Evolutionary conservation across 116 monocot genomes (phyloP), one percentile per base, ranked within the genome.

Genomic region (Trichopus zeylanicus): DNA sequence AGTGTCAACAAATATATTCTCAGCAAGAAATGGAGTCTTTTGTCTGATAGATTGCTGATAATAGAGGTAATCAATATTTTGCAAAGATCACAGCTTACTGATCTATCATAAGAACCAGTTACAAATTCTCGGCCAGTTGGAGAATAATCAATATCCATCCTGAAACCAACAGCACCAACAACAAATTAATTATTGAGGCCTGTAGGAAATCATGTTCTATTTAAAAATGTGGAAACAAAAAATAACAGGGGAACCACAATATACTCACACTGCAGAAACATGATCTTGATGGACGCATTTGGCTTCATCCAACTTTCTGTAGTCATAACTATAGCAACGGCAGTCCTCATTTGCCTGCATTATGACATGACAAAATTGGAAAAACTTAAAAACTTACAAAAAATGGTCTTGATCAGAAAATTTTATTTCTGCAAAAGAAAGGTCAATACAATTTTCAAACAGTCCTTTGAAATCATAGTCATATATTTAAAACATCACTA

Each of bases 81-180:
- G 4, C 22, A 59, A 37, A 59, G 29, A 70, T 2, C 19, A 28
- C 6, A 53, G 71, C 81, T 76, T 69, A 98, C 92, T 32, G 92
- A 88, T 83, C 98, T 82, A 83, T 91, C 98, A 78, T 91, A 98
- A 69, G 98, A 98, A 27, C 92, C 98, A 29, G 98, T 98, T 12
- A 91, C 98, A 72, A 98, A 98, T 78, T 98, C 98, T 49, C 92
- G 69, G 24, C 98, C 98, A 6, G 92, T 98, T 28, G 98, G 98
- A 52, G 98, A 98, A 65, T 85, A 98, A 70, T 98, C 98, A 66
- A 98, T 83, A 69, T 98, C 98, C 88, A 98, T 88, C 70, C 98
- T 98, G 73, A 58, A 63, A 62, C 53, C n/a, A n/a, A n/a, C 20
- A 58, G 29, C 1, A 42, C 25, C 30, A 57, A 12, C 20, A 12